Base-by-base conservation (phyloP, 768 basidiomycete genomes). In the Xerocomellus amylosporus region DNA sequence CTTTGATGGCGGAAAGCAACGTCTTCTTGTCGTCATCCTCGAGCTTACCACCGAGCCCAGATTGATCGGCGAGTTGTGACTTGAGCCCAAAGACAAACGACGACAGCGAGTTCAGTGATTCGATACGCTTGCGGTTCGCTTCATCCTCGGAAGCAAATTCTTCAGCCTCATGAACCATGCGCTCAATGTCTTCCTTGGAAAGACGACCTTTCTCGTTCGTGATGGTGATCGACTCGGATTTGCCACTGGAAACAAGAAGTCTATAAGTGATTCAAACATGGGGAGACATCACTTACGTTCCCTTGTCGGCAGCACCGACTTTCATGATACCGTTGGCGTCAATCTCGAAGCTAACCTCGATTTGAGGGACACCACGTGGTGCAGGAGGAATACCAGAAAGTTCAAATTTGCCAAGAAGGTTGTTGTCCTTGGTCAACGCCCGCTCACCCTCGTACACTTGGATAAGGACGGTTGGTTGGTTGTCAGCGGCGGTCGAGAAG, bases 391-490 rank as follows among this genome's bases (percentile, higher is more conserved):
- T 97, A 55, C 90, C 70, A 42, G 84, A 88, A 37, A 98, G 85
- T 74, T 97, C 94, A 72, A 97, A 98, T 73, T 94, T 94, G 76
- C 96, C 95, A 63, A 98, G 88, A 46, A 88, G 86, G 78, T 97
- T 96, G 84, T 97, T 98, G 77, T 98, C 96, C 85, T 96, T 96
- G 61, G 96, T 98, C 66, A 97, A 77, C 44, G 93, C 85, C 69
- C 96, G 93, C 77, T 98, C 95, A 73, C 95, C 95, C 81, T 98
- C 95, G 72, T 79, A 98, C 59, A 98, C 96, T 74, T 98, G 95
- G 74, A 98, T 95, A 45, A 98, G 76, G 64, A 98, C 95, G 49
- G 92, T 94, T 44, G 90, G 92, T 76, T 98, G 89, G 79, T 92
- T 93, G 68, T 93, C 90, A 48, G 90, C 87, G 47, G 90, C 88